Base-by-base conservation (phyloP, 1,139 yeast genomes). In the Arxiozyma heterogenica region DNA sequence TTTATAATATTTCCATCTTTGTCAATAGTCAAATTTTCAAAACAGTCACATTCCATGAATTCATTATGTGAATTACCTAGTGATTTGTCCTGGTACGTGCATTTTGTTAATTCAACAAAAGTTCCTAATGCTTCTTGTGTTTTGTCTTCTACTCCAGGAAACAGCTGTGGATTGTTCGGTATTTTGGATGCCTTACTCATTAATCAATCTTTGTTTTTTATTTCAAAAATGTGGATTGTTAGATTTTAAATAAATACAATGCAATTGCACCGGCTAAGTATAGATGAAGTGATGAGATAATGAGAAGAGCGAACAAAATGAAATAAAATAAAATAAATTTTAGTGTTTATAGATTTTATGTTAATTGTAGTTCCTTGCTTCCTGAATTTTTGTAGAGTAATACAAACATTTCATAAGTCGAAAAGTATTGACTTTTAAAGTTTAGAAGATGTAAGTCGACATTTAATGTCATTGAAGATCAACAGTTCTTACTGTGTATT, bases 11-110 rank as follows among this genome's bases (percentile, higher is more conserved):
- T 58, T 3, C 72, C 74, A 9, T 68, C 65, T 44, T 57, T 58
- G 44, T 61, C 62, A 12, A 23, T 50, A n/a, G 22, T 41, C 27
- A 42, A 34, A 17, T 71, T 70, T 53, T 70, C 73, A 23, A 50
- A 55, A 75, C 98, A 93, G 64, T 90, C 97, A 75, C 98, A 93
- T 21, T 93, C 81, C 94, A 93, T 89, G 62, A 78, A 79, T 62
- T 86, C 75, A 58, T 78, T 79, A 64, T 82, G 84, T 3, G 90
- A 78, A 50, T 76, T 73, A 1, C 95, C 96, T 23, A 86, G 70
- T 47, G 63, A 59, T 64, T 81, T 84, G 55, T 73, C 73, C 41
- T 79, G 74, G 65, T 90, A 90, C 11, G 79, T 75, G 64, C 93
- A 85, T 55, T 77, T 78, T 34, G 71, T 68, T 51, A 91, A 66